Percentiles rank a stretch among this genome's conserved stretches.
These are phyloP conservation scores for Auriscalpium vulgare DNA, from an alignment of 768 basidiomycete genomes.

Conservation along the genomic window DNA sequence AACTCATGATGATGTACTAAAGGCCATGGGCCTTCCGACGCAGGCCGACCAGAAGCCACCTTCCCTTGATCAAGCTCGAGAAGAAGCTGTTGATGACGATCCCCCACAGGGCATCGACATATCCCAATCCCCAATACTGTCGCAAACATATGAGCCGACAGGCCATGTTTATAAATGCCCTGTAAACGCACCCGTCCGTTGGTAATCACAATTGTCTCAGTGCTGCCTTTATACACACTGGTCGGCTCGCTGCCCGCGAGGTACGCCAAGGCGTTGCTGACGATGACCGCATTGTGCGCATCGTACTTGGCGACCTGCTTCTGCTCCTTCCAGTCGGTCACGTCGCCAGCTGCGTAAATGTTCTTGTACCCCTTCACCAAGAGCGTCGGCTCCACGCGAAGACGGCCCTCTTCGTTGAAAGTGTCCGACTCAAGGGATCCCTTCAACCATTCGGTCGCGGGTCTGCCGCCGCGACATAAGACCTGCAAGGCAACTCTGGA, in stretches of 20 bases:
- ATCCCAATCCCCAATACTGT: conserved; percentile 4
- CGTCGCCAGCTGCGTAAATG: conserved; percentile 62
- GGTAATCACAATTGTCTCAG: conserved; percentile 38
- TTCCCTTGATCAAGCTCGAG: conserved; percentile 9
- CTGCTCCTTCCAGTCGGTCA: conserved; percentile 56
- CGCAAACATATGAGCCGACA: no score
- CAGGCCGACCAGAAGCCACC: conserved; percentile 5
- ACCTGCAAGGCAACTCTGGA: no score
- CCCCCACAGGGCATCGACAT: conserved; percentile 8
- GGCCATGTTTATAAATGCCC: background rate
- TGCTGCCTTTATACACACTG: conserved; percentile 39
- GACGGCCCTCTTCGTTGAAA: conserved; percentile 31
- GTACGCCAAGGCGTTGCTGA: conserved; percentile 40
- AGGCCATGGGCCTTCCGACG: no score
- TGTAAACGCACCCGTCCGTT: conserved; percentile 14
- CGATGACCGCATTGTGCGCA: conserved; percentile 36
- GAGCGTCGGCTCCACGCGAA: conserved; percentile 50
- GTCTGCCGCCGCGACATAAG: no score
- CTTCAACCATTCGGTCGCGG: no score
- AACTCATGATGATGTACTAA: no score
- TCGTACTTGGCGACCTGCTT: conserved; percentile 45
- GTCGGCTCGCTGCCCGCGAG: conserved; percentile 29
- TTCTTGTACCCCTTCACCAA: conserved; percentile 42
- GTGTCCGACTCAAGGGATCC: no score
- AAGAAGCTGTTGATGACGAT: conserved; percentile 11